Base-by-base conservation (phyloP, 2,329 filamentous ascomycete genomes). In the Microsporum audouinii region DNA sequence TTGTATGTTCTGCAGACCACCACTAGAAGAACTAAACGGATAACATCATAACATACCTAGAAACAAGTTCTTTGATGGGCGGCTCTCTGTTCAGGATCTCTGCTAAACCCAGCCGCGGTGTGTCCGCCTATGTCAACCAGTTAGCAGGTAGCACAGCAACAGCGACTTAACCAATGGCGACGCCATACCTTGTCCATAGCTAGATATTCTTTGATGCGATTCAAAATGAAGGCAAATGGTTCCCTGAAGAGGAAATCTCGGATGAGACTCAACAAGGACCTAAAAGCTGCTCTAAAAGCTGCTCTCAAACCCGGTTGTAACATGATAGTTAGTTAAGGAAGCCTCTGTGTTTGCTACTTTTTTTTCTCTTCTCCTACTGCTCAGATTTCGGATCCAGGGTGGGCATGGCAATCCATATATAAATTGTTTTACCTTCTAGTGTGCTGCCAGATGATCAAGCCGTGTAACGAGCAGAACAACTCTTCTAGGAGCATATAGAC, bases 21-120 rank as follows among this genome's bases (percentile, higher is more conserved):
- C 39, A 23, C 6, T 8, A 34, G 31, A 4, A 56, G 23, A 49
- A 39, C n/a, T 23, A 49, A 47, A 31, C 33, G 14, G 49, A 29
- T 5, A 27, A 31, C n/a, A 57, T 5, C 3, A 41, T 14, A 29
- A 59, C 62, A 33, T 60, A 66, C 65, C 62, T 66, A 14, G 64
- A 63, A 29, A 66, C 62, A 56, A 66, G 65, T 36, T 66, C 64
- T 33, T 58, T 56, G 41, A 66, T 58, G 2, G 63, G 63, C 33
- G 63, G 60, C 45, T 66, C 65, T 14, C 64, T 59, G 57, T 66
- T 66, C 31, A 66, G 43, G 12, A 61, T 63, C 38, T 58, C 56
- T 23, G 62, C 59, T 27, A 41, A 36, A 5, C 7, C 29, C 36
- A n/a, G 31, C 10, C 31, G 14, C 49, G 57, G 56, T 62, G 23